phyloP scores from a whole-genome alignment of 2,329 filamentous ascomycete genomes.

The Hypoxylon sp. region DNA sequence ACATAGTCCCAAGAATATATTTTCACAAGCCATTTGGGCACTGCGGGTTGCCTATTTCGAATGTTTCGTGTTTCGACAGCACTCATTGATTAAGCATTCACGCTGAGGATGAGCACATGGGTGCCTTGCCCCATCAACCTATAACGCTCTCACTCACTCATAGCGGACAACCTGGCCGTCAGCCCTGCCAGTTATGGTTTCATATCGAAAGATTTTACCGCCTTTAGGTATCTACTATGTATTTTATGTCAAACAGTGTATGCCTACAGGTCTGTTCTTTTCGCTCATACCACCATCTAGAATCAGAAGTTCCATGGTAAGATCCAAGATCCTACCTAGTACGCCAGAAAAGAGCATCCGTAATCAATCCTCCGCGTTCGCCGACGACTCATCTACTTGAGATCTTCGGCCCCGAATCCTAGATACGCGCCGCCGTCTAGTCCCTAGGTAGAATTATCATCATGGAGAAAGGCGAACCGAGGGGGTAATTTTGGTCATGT shows the following conservation, averaged over 20 bases:
- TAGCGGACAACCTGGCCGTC: background rate
- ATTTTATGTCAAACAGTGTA: no score
- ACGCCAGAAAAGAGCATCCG: background rate
- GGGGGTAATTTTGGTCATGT: background rate
- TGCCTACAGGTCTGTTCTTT: background rate
- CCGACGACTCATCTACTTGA: conserved; percentile 11
- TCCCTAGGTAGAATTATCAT: background rate
- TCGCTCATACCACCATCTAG: background rate
- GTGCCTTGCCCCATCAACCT: conserved; percentile 1
- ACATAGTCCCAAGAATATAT: conserved; percentile 2
- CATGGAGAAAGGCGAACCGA: background rate
- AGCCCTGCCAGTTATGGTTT: conserved; percentile 3
- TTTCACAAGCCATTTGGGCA: conserved; percentile 8
- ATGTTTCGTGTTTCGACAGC: conserved; percentile 29
- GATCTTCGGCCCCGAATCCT: conserved; percentile 10
- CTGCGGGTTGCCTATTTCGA: conserved; percentile 25
- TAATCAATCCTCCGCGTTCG: conserved; percentile 11
- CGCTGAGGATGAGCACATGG: conserved; percentile 29
- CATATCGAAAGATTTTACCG: conserved; percentile 5
- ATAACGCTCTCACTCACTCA: background rate
- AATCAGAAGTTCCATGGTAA: background rate
- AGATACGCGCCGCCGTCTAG: background rate
- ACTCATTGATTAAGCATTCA: background rate
- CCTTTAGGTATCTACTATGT: background rate
- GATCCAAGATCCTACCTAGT: conserved; percentile 13